Percentiles rank a stretch among this genome's conserved stretches.
Evolutionary conservation across 2,329 filamentous ascomycete species (phyloP).

Genomic region (Corniculantispora saksenae): DNA sequence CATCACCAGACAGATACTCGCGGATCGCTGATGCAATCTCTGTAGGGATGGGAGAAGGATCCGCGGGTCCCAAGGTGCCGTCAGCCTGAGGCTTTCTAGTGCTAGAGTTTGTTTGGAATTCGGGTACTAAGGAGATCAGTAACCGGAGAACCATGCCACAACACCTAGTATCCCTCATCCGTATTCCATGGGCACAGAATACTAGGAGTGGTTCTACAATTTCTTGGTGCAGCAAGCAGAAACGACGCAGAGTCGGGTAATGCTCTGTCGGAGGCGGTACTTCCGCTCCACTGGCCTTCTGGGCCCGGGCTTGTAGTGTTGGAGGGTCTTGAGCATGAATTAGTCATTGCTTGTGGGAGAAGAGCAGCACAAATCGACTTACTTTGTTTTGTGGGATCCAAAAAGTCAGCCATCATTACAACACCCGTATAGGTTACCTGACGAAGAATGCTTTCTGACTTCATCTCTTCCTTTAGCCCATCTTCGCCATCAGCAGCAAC

Average conservation of each 20-base stretch:
- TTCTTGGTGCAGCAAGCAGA: slow-evolving; percentile 74
- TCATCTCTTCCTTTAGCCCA: slow-evolving; percentile 91
- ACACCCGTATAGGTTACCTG: slow-evolving; percentile 92
- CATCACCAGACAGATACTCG: slow-evolving; percentile 86
- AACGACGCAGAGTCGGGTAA: slow-evolving; percentile 69
- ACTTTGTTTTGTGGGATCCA: slow-evolving; percentile 74
- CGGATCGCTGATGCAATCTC: slow-evolving; percentile 68
- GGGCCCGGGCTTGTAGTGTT: slow-evolving; percentile 28
- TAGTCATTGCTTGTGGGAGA: not conserved
- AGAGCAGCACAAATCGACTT: slow-evolving; percentile 32
- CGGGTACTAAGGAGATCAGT: slow-evolving; percentile 81
- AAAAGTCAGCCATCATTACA: slow-evolving; percentile 84
- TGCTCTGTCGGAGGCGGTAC: slow-evolving; percentile 34
- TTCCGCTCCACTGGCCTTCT: slow-evolving; percentile 22
- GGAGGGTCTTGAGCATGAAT: slow-evolving; percentile 32
- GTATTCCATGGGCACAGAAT: slow-evolving; percentile 87
- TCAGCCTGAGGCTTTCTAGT: slow-evolving; percentile 26
- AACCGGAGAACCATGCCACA: slow-evolving; percentile 83
- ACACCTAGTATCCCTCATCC: slow-evolving; percentile 86
- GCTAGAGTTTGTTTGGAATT: slow-evolving; percentile 56
- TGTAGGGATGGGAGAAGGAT: slow-evolving; percentile 47
- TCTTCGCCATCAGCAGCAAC: slow-evolving; percentile 71
- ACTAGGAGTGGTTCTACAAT: slow-evolving; percentile 87
- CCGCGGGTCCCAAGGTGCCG: slow-evolving; percentile 26
- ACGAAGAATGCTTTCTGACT: slow-evolving; percentile 89